A percentile compares a stretch with the other conserved stretches of the same genome.
These are phyloP conservation scores for Kentomonas sorsogonicus DNA, from an alignment of 208 protist species.

Conservation along the genomic window DNA sequence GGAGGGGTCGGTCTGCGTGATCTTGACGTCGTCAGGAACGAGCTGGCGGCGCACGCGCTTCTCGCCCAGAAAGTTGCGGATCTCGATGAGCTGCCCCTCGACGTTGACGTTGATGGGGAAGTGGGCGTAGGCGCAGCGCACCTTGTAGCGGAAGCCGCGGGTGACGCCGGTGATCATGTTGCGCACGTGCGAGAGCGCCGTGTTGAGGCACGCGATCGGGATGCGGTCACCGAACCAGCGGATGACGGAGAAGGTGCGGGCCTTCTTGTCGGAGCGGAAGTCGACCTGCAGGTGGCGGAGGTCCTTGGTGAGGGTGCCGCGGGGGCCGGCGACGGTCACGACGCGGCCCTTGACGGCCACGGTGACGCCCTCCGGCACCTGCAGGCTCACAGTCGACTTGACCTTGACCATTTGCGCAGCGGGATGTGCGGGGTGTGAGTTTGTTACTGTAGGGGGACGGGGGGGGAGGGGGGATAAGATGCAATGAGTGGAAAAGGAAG, in stretches of 20 bases:
- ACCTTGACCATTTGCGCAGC: constrained; percentile 91
- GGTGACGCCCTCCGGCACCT: constrained; percentile 66
- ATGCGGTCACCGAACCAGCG: constrained; percentile 96
- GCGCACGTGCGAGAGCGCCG: constrained; percentile 93
- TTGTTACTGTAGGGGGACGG: too few species aligned
- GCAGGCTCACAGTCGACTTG: constrained; percentile 51
- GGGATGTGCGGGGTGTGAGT: too few species aligned
- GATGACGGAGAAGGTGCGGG: constrained; percentile 70
- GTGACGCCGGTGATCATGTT: constrained; percentile 99
- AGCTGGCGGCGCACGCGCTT: constrained; percentile 91
- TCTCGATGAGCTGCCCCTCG: constrained; percentile 93
- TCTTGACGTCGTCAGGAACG: constrained; percentile 88
- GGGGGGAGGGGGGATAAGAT: too few species aligned
- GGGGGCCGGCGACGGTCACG: constrained; percentile 93
- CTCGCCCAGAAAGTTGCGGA: constrained; percentile 99
- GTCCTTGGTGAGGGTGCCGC: constrained; percentile 91
- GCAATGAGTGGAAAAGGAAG: too few species aligned
- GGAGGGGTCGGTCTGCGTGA: constrained; percentile 69
- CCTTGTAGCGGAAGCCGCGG: constrained; percentile 99
- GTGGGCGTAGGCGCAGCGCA: constrained; percentile 99
- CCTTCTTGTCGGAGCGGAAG: constrained; percentile 73
- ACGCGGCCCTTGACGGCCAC: constrained; percentile 63
- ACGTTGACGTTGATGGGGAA: constrained; percentile 98
- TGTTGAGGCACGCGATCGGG: constrained; percentile 94
- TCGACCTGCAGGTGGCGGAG: constrained; percentile 94